Base-by-base conservation (phyloP, 495 filamentous ascomycete genomes). In the Podospora comata region DNA sequence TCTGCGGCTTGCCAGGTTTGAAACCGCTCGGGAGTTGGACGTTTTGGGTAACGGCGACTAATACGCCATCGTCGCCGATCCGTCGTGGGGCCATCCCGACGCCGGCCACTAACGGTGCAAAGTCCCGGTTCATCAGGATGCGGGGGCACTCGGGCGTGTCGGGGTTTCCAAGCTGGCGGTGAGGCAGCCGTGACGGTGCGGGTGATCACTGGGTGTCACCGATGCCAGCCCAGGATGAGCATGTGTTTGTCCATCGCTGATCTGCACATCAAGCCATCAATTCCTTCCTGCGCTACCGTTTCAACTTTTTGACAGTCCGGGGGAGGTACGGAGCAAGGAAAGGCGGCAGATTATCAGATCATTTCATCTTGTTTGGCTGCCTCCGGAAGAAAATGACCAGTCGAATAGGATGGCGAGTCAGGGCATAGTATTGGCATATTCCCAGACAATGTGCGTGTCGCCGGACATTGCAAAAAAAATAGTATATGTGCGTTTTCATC, bases 61-160 rank as follows among this genome's bases (percentile, higher is more conserved):
- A 68, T 60, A 70, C 65, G 67, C 67, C 65, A 62, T 62, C 26
- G 34, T 23, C 67, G 64, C 68, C 66, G 68, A 66, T 70, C 71
- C 34, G 62, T 59, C 5, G 66, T 61, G 65, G 68, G 59, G 65
- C 23, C 39, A 60, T 65, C 55, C 65, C 0, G 18, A 56, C 23
- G 64, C 65, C 67, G 61, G 57, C 62, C 67, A 67, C 9, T 58
- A 26, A 58, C 57, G 60, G 16, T 18, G 20, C 20, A 26, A 26
- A 44, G 56, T 54, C 55, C 5, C 19, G 54, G 55, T 4, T 20
- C 20, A 19, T 57, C 48, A n/a, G 64, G 28, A 13, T 32, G 53
- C 58, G 62, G 62, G 34, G 54, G 55, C 30, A 62, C 23, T 39
- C 44, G 28, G 56, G 32, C 54, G 11, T 18, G 19, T 56, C 19